Percentiles rank a stretch among this genome's conserved stretches.
phyloP scores from a whole-genome alignment of 371 early-diverging fungal species.

The Mucor lusitanicus region DNA sequence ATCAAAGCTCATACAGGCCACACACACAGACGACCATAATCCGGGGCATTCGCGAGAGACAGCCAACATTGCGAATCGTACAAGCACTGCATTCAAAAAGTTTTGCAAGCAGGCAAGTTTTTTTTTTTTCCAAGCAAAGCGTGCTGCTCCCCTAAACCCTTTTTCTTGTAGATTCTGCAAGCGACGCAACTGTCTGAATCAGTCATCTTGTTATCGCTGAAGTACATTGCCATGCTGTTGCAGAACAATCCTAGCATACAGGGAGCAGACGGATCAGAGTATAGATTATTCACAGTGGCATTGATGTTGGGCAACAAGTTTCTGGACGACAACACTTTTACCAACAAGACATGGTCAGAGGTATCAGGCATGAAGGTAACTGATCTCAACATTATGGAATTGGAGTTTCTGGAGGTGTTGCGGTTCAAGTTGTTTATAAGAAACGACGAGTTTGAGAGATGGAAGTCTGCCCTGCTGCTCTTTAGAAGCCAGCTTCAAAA shows the following conservation, averaged over 20 bases:
- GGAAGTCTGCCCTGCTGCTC: constrained; percentile 36
- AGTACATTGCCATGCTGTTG: constrained; percentile 62
- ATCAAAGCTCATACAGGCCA: constrained; percentile 10
- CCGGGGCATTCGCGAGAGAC: constrained; percentile 24
- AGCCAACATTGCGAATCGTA: constrained; percentile 37
- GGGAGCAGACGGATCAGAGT: constrained; percentile 75
- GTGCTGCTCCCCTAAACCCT: too few species aligned
- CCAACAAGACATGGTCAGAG: constrained; percentile 71
- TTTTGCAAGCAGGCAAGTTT: constrained; percentile 50
- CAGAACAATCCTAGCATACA: constrained; percentile 60
- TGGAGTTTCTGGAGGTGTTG: constrained; percentile 65
- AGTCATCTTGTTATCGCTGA: constrained; percentile 58
- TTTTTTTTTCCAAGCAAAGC: too few species aligned
- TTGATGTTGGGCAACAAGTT: constrained; percentile 73
- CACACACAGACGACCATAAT: constrained; percentile 19
- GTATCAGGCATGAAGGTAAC: constrained; percentile 63
- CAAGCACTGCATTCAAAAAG: constrained; percentile 54
- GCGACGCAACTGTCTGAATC: constrained; percentile 67
- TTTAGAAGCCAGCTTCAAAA: constrained; percentile 31
- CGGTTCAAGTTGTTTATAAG: constrained; percentile 57
- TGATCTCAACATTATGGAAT: constrained; percentile 70
- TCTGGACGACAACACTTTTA: constrained; percentile 69
- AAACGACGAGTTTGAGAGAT: constrained; percentile 56
- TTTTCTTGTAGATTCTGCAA: constrained; percentile 37
- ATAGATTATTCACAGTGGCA: constrained; percentile 77